Evolutionary conservation across 345 rosid genomes (phyloP).

Genomic region (Citrus trifoliata): DNA sequence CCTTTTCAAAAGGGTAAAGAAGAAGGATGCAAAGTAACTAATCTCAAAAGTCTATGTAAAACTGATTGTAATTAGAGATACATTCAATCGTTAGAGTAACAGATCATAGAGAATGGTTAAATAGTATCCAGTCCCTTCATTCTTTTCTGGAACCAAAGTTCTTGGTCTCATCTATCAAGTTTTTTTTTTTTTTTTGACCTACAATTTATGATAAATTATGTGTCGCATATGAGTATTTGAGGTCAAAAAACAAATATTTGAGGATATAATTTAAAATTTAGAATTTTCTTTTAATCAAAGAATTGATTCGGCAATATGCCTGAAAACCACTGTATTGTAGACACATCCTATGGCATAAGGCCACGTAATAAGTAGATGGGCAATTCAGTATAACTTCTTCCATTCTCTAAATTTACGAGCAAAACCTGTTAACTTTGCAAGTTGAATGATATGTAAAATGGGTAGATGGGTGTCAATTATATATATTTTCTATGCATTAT

Average conservation of each 20-base stretch:
- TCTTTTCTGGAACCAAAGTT: too few species aligned
- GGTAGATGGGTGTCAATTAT: slow-evolving; percentile 25
- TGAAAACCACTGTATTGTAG: too few species aligned
- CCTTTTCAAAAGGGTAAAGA: slow-evolving; percentile 18
- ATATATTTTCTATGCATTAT: slow-evolving; percentile 13
- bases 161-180: too few species aligned
- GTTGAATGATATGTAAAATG: slow-evolving; percentile 1
- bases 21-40: background rate
- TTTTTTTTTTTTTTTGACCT: too few species aligned
- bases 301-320: too few species aligned
- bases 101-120: background rate
- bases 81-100: background rate
- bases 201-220: too few species aligned
- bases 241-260: too few species aligned
- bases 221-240: too few species aligned
- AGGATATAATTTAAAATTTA: too few species aligned
- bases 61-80: background rate
- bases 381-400: slow-evolving; percentile 13
- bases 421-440: slow-evolving; percentile 8
- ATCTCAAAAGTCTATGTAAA: background rate
- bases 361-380: background rate
- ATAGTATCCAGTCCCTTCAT: too few species aligned
- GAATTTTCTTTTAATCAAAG: too few species aligned
- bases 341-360: too few species aligned
- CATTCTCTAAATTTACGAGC: slow-evolving; percentile 18